Percentiles rank a stretch among this genome's conserved stretches.
Conservation (phyloP, 495 filamentous ascomycete species). For the Bombardia bombarda region DNA sequence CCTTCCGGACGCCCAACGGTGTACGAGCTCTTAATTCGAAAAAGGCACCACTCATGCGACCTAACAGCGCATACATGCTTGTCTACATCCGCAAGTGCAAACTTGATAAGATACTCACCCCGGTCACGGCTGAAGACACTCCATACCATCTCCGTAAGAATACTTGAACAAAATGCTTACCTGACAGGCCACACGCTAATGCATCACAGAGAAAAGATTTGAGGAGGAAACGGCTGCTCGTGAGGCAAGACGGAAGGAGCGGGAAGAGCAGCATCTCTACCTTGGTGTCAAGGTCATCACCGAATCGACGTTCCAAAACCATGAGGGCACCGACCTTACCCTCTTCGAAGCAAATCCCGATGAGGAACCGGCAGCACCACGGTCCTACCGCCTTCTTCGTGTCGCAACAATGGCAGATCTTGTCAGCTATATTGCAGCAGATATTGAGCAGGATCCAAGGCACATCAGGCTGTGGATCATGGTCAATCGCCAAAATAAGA, state of each 20-base stretch:
- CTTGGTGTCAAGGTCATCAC: constrained; percentile 73
- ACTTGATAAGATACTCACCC: constrained; percentile 69
- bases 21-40: constrained; percentile 29
- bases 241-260: constrained; percentile 71
- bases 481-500: constrained; percentile 98
- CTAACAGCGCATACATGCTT: constrained; percentile 87
- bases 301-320: constrained; percentile 66
- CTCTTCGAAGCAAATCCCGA: constrained; percentile 51
- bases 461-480: constrained; percentile 84
- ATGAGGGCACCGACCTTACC: constrained; percentile 81
- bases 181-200: constrained; percentile 21
- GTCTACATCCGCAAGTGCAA: constrained; percentile 89
- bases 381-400: constrained; percentile 61
- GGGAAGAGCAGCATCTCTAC: constrained; percentile 89
- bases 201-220: constrained; percentile 50
- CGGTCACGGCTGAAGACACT: constrained; percentile 65
- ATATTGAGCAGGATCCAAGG: constrained; percentile 54
- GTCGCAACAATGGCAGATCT: constrained; percentile 69
- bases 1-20: constrained; percentile 55
- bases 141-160: constrained; percentile 72
- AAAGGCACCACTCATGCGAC: constrained; percentile 42
- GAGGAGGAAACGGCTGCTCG: constrained; percentile 71
- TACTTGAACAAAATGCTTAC: neutral
- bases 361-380: constrained; percentile 51
- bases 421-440: constrained; percentile 56